Conservation (phyloP, 352 stramenopile species). For the Pythium folliculosum region DNA sequence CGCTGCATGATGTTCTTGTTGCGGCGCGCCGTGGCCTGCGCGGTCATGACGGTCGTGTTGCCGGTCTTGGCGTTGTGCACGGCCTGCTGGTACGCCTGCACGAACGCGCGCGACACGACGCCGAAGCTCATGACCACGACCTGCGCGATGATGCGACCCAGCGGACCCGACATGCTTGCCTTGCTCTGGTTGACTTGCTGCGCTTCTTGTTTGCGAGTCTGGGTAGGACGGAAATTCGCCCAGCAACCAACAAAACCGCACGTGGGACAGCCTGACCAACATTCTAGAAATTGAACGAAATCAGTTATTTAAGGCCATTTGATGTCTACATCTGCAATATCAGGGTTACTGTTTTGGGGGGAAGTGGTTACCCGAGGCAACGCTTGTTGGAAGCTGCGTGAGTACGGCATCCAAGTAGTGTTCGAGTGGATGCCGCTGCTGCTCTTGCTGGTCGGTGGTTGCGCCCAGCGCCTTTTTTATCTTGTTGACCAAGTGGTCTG, state of each 20-base stretch:
- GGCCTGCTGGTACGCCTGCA: conserved; percentile 88
- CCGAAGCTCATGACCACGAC: conserved; percentile 82
- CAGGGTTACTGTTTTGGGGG: conserved; percentile 4
- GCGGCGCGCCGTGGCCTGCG: conserved; percentile 54
- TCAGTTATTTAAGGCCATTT: conserved; percentile 1
- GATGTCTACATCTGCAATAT: neutral
- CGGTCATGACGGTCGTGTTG: conserved; percentile 66
- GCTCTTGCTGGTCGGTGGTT: conserved; percentile 45
- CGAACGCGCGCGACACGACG: conserved; percentile 85
- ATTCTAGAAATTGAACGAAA: conserved; percentile 11
- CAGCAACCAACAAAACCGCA: conserved; percentile 26
- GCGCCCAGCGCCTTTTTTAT: conserved; percentile 42
- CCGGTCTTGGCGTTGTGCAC: conserved; percentile 84
- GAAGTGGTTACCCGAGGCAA: conserved; percentile 23
- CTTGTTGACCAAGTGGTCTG: conserved; percentile 41
- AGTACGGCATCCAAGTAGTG: conserved; percentile 55
- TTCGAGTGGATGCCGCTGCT: conserved; percentile 49
- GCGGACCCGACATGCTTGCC: conserved; percentile 69
- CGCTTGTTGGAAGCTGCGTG: conserved; percentile 39
- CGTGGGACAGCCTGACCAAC: conserved; percentile 19
- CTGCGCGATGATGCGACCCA: conserved; percentile 82
- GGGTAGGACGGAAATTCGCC: conserved; percentile 10
- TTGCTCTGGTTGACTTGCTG: conserved; percentile 8
- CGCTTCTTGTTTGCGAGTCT: conserved; percentile 7
- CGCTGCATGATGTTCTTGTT: conserved; percentile 86